Conservation (phyloP, 345 rosid genomes). For the Bretschneidera sinensis region DNA sequence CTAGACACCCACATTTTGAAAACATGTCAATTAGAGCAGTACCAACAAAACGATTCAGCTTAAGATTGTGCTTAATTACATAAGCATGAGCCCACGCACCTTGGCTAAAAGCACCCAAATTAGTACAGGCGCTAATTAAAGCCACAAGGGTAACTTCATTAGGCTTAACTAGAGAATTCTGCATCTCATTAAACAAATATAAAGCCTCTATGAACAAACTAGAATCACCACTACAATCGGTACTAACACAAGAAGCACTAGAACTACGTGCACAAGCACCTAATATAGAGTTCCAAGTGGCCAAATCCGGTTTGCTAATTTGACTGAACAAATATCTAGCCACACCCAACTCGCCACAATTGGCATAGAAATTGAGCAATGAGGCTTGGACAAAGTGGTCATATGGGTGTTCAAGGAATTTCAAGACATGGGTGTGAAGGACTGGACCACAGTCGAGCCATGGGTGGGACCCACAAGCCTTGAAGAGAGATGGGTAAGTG, state of each 20-base stretch:
- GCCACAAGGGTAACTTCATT: constrained; percentile 62
- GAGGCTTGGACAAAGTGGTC: constrained; percentile 55
- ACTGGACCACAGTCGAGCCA: constrained; percentile 40
- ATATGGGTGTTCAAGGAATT: constrained; percentile 36
- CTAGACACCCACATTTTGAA: constrained; percentile 40
- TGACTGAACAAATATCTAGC: constrained; percentile 50
- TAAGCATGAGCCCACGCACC: constrained; percentile 59
- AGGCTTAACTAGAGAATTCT: constrained; percentile 35
- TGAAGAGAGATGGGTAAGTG: constrained; percentile 69
- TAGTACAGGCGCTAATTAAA: constrained; percentile 49
- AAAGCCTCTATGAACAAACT: constrained; percentile 29
- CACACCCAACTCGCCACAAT: constrained; percentile 35
- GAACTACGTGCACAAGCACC: constrained; percentile 41
- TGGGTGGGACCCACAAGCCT: constrained; percentile 41
- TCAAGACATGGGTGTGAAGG: constrained; percentile 56
- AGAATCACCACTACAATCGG: not conserved
- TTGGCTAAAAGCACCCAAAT: constrained; percentile 39
- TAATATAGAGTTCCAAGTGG: constrained; percentile 60
- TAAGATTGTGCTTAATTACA: constrained; percentile 34
- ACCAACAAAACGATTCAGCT: constrained; percentile 44
- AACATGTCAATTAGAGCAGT: constrained; percentile 46
- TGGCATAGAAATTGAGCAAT: constrained; percentile 51
- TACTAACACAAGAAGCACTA: not conserved
- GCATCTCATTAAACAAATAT: constrained; percentile 43
- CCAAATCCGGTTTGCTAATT: constrained; percentile 51